phyloP scores from a whole-genome alignment of 2,329 filamentous ascomycete species.

The Fusarium camptoceras region DNA sequence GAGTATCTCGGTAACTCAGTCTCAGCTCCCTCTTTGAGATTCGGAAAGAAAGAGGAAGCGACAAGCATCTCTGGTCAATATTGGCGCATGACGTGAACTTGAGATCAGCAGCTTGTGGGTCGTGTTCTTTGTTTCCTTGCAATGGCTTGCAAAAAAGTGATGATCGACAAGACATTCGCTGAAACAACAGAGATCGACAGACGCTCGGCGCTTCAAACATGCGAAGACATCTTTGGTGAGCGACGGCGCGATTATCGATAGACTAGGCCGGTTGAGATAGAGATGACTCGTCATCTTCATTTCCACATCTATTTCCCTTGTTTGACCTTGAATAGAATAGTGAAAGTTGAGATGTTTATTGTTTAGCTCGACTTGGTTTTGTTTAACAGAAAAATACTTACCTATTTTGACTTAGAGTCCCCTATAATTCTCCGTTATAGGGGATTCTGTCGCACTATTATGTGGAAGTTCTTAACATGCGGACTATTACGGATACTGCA shows the following conservation, averaged over 20 bases:
- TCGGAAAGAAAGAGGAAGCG: constrained; percentile 13
- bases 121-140: constrained; percentile 22
- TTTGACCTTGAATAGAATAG: not conserved
- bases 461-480: constrained; percentile 29
- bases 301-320: constrained; percentile 23
- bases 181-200: constrained; percentile 33
- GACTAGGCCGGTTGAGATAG: constrained; percentile 4
- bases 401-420: constrained; percentile 9
- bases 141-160: constrained; percentile 21
- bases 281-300: constrained; percentile 40
- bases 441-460: not conserved
- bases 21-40: not conserved
- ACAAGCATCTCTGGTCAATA: constrained; percentile 18
- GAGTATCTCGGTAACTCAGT: constrained; percentile 23
- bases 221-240: constrained; percentile 22
- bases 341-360: not conserved
- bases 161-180: constrained; percentile 34
- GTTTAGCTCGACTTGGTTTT: not conserved
- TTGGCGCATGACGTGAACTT: constrained; percentile 31
- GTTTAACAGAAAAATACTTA: not conserved
- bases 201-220: constrained; percentile 25
- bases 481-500: constrained; percentile 12
- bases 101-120: constrained; percentile 16
- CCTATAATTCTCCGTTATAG: constrained; percentile 33
- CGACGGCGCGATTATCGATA: constrained; percentile 34